Conservation (phyloP, 176 grass and related monocot species). For the Oryza brachyantha region DNA sequence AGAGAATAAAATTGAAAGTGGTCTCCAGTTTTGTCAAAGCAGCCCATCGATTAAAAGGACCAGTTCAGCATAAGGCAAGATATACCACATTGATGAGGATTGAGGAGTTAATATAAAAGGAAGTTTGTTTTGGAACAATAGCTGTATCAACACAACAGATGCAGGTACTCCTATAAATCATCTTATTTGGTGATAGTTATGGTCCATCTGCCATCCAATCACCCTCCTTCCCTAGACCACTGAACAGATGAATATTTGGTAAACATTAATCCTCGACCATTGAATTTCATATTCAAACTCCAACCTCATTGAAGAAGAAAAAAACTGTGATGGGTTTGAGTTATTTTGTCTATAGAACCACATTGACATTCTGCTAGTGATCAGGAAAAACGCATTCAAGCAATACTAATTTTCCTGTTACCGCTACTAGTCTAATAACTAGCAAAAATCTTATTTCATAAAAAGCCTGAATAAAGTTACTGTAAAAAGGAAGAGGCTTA, state of each 20-base stretch:
- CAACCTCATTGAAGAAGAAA: neutral
- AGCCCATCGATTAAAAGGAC: neutral
- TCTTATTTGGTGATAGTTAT: neutral
- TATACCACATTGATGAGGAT: neutral
- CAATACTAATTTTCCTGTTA: neutral
- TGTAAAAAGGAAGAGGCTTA: slow-evolving; percentile 11
- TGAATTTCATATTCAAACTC: neutral
- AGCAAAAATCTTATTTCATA: neutral
- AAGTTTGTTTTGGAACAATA: neutral
- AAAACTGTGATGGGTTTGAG: neutral
- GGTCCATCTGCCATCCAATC: too few species aligned
- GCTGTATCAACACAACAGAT: neutral
- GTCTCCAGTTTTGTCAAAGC: neutral
- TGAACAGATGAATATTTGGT: neutral
- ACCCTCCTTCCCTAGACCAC: neutral
- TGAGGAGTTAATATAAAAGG: neutral
- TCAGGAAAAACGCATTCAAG: neutral
- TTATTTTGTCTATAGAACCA: neutral
- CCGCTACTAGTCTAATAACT: neutral
- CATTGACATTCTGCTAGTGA: neutral
- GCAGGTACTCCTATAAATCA: neutral
- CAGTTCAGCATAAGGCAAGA: neutral
- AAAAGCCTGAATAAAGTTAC: neutral
- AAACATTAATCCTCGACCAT: neutral
- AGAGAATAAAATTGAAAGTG: neutral